Evolutionary conservation across 73 alveolate species (phyloP), one percentile per base, ranked within the genome.

Genomic region (Stentor coeruleus): DNA sequence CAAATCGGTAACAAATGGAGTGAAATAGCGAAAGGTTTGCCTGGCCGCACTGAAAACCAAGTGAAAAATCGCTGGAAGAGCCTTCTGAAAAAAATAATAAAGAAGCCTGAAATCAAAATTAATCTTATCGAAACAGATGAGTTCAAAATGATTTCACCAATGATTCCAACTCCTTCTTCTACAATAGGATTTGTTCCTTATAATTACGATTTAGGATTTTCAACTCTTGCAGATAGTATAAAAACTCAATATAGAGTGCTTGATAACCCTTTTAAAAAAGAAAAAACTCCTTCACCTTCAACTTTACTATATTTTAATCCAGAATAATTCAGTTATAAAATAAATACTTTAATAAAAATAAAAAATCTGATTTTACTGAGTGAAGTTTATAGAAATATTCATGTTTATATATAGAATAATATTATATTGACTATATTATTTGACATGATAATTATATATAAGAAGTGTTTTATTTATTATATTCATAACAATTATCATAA

Each of bases 1-100:
- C 91, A 91, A 79, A 81, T 87, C 81, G 98, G 98, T 26, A 91
- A 91, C 74, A 91, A 88, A 90, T 93, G 98, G 97, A 85, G 95
- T 76, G 93, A 91, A 73, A 93, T 93, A 11, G 36, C 93, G 2
- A 85, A 83, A 59, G 83, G 39, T 76, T 89, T 93, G 49, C 91
- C 86, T 55, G 95, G 95, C n/a, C 81, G 98, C 60, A 93, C 97
- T 33, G 98, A 91, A 82, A 91, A 91, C 83, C 90, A 93, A 35
- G 90, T 93, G 35, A 93, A 93, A 60, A 93, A 93, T 73, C 90
- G 93, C 72, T 93, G 92, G 84, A 66, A 66, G 33, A 66, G 79
- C 79, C n/a, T 66, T 37, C 37, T 31, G 40, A 66, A 66, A 66
- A 66, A 66, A 33, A 31, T 31, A 1, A 40, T 28, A 66, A 66